Base-by-base conservation (phyloP, 768 basidiomycete genomes). In the Chalciporus sphaerocephalus region DNA sequence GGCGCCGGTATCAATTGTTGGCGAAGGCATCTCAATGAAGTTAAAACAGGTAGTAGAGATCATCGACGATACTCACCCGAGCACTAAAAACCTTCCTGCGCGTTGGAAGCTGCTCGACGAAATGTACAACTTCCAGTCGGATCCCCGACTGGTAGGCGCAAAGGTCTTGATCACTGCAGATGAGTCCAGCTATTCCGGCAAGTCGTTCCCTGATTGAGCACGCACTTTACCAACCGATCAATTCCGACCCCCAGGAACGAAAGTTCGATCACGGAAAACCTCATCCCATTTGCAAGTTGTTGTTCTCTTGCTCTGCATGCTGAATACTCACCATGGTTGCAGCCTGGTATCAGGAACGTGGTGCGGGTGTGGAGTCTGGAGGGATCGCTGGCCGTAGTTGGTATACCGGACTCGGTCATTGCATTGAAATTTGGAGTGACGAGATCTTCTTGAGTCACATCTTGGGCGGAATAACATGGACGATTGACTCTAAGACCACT, bases 311-410 rank as follows among this genome's bases (percentile, higher is more conserved):
- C 34, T 6, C 23, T 23, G 22, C 38, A 9, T 18, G n/a, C 13
- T 5, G 8, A 28, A 28, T 37, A 44, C 37, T 57, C 6, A 54
- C 32, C 12, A n/a, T 25, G 15, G 20, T 30, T 9, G 13, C 51
- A 89, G 89, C 92, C 17, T 93, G 89, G 90, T 92, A 77, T 61
- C 89, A 91, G 64, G 81, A 85, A 52, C 75, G 72, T 3, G 86
- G 86, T 15, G 80, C 83, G 22, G 87, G 87, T 0, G 77, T 79
- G 4, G 70, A 78, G 51, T 61, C 58, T 21, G 64, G 71, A 16
- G 61, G 73, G 20, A 56, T 59, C 32, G 74, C 81, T 2, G 91
- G 89, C 17, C 76, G 90, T 28, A 89, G 87, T 55, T 92, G 87
- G 69, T 92, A 89, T 61, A 92, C 91, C 1, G 75, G 81, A 50